phyloP scores from a whole-genome alignment of 495 filamentous ascomycete genomes.

The Penicillium samsonianum region DNA sequence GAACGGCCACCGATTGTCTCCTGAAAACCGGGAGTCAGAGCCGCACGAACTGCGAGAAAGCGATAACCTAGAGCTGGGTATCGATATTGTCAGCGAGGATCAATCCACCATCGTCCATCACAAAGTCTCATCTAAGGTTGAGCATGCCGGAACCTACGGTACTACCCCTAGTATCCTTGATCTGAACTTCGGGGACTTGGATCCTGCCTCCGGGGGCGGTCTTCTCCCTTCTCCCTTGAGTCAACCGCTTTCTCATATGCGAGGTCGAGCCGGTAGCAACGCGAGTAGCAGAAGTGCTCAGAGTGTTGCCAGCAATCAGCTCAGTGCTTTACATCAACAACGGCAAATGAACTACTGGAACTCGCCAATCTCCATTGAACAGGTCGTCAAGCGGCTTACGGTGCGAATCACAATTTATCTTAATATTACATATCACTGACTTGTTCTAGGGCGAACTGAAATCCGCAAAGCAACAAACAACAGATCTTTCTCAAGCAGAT shows the following conservation, averaged over 20 bases:
- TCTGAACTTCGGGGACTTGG: constrained; percentile 85
- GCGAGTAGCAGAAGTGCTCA: constrained; percentile 59
- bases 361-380: constrained; percentile 86
- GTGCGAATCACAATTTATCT: constrained; percentile 55
- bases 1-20: constrained; percentile 85
- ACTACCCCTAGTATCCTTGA: constrained; percentile 72
- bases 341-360: constrained; percentile 79
- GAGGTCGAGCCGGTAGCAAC: constrained; percentile 73
- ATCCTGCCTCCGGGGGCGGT: constrained; percentile 65
- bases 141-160: constrained; percentile 81
- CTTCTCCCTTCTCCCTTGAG: constrained; percentile 64
- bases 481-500: constrained; percentile 77
- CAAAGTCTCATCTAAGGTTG: constrained; percentile 94
- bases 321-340: constrained; percentile 62
- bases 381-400: constrained; percentile 89
- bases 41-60: constrained; percentile 85
- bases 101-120: constrained; percentile 98
- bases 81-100: constrained; percentile 97
- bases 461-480: constrained; percentile 79
- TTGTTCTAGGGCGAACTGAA: constrained; percentile 77
- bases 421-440: constrained; percentile 17
- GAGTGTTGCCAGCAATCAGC: constrained; percentile 56
- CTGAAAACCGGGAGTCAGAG: constrained; percentile 92
- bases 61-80: constrained; percentile 89
- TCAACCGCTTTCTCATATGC: constrained; percentile 58